Conservation (phyloP, 805 yeast genomes). For the Cyberlindnera xishuangbannaensis region DNA sequence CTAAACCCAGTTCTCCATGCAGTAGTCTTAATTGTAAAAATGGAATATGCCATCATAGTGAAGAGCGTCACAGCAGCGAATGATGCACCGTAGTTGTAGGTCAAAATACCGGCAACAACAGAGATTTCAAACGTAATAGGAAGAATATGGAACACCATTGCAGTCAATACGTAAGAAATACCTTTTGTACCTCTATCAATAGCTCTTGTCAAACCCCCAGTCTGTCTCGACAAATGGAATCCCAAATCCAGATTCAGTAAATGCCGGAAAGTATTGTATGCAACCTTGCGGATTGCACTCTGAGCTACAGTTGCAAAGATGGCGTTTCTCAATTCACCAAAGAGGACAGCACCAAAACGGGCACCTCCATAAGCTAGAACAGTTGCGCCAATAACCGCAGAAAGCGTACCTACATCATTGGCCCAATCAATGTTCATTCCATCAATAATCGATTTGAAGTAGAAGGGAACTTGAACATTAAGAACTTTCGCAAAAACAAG, state of each 20-base stretch:
- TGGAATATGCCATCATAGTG: slow-evolving; percentile 85
- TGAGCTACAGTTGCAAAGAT: slow-evolving; percentile 95
- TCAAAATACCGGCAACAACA: slow-evolving; percentile 88
- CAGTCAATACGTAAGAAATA: slow-evolving; percentile 84
- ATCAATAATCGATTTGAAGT: slow-evolving; percentile 83
- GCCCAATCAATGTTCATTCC: slow-evolving; percentile 90
- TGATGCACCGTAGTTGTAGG: slow-evolving; percentile 83
- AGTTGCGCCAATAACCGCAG: slow-evolving; percentile 59
- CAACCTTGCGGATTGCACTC: slow-evolving; percentile 85
- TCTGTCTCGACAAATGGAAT: slow-evolving; percentile 86
- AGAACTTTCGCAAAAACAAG: slow-evolving; percentile 76
- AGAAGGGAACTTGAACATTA: slow-evolving; percentile 95
- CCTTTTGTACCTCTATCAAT: slow-evolving; percentile 98
- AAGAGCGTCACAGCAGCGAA: slow-evolving; percentile 85
- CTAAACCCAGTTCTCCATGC: slow-evolving; percentile 95
- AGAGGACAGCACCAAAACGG: slow-evolving; percentile 86
- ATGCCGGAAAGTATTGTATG: slow-evolving; percentile 81
- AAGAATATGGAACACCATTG: slow-evolving; percentile 96
- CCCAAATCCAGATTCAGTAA: slow-evolving; percentile 77
- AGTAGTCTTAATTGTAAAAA: slow-evolving; percentile 86
- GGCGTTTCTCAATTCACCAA: slow-evolving; percentile 94
- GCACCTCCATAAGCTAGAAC: slow-evolving; percentile 91
- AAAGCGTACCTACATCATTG: slow-evolving; percentile 52
- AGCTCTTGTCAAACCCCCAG: slow-evolving; percentile 94
- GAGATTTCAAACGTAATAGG: slow-evolving; percentile 91